Percentiles rank a stretch among this genome's conserved stretches.
These are phyloP conservation scores for Talaromyces albobiverticillius DNA, from an alignment of 2,329 filamentous ascomycete species.

Conservation along the genomic window DNA sequence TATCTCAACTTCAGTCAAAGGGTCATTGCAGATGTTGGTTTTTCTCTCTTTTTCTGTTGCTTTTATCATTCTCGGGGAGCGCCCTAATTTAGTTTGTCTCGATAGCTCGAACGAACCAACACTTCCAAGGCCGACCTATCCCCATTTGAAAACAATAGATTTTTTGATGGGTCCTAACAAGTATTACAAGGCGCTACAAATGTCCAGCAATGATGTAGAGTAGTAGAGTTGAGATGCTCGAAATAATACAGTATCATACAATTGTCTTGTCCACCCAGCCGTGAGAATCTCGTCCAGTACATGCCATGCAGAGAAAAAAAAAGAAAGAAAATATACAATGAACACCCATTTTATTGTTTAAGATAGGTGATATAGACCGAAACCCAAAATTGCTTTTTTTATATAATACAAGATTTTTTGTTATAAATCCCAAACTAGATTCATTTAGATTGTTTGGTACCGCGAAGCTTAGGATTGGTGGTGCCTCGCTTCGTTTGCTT, in stretches of 20 bases:
- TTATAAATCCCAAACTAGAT: not conserved
- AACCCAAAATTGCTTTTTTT: conserved; percentile 11
- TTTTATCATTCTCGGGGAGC: too few relatives aligned
- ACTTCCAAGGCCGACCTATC: not conserved
- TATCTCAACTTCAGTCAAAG: too few relatives aligned
- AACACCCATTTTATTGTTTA: not conserved
- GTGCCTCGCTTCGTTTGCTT: conserved; percentile 46
- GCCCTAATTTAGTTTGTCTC: not conserved
- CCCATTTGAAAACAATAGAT: not conserved
- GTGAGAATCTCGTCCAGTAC: conserved; percentile 17
- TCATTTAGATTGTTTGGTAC: conserved; percentile 36
- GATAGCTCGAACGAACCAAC: not conserved
- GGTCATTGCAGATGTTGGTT: too few relatives aligned
- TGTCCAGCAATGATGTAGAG: conserved; percentile 17
- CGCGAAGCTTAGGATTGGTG: conserved; percentile 43
- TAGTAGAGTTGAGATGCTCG: conserved; percentile 39
- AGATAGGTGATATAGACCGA: not conserved
- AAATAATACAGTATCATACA: conserved; percentile 20
- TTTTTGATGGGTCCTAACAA: not conserved
- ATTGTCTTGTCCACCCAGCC: conserved; percentile 13
- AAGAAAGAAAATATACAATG: conserved; percentile 3
- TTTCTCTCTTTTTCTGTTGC: too few relatives aligned
- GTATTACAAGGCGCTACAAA: too few relatives aligned
- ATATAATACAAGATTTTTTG: conserved; percentile 16
- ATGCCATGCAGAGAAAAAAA: conserved; percentile 15